Base-by-base conservation (phyloP, 352 stramenopile genomes). In the Pythium biforme region DNA sequence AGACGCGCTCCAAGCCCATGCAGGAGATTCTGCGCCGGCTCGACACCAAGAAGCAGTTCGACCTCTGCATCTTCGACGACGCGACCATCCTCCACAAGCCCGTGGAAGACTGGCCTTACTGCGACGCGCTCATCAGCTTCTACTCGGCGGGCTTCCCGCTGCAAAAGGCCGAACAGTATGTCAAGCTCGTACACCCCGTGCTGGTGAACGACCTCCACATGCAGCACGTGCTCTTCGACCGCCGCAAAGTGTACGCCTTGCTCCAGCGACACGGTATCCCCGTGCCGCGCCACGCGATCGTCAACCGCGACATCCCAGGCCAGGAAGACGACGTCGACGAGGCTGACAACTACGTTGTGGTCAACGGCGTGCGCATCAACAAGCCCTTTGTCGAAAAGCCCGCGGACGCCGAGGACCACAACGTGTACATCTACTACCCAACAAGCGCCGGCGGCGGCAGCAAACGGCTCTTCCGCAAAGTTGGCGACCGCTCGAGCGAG, bases 361-460 rank as follows among this genome's bases (percentile, higher is more conserved):
- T 94, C n/a, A 62, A 99, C 72, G 97, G 97, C 48, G 83, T 98
- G 37, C 86, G 85, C 50, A 97, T 99, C 47, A 73, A 97, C 68
- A 99, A 99, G 76, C 98, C 98, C 9, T 99, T 99, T 68, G 98
- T 99, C 7, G 98, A 99, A 75, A 99, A 99, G 68, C 98, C 98
- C 1, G 96, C 99, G 23, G 91, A 99, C 73, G 97, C 94, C 23
- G 98, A 99, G 65, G 96, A 99, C 79, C 98, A 99, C 77, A 99
- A 99, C 73, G 97, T 99, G 66, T 79, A 98, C 73, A 99, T 99
- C 57, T 99, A 99, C 76, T 99, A 99, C 75, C 98, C 97, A 1
- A 97, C 96, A 66, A 98, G 83, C 53, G 97, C 97, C 20, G 98
- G 98, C n/a, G 98, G 98, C 31, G 98, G 98, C 29, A 98, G 96